phyloP scores from a whole-genome alignment of 805 yeast genomes.

The Ascoidea asiatica region DNA sequence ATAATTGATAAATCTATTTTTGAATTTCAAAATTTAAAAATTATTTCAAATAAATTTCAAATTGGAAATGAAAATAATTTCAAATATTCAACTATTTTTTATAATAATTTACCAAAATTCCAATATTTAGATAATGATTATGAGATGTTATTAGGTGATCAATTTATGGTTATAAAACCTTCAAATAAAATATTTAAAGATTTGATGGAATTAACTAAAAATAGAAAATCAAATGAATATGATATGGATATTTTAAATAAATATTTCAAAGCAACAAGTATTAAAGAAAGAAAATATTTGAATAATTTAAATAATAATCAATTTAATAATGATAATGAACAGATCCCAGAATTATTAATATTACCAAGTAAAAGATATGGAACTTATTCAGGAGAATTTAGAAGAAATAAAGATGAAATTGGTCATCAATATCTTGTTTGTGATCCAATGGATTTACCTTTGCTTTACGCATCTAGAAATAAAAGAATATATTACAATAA shows the following conservation, averaged over 20 bases:
- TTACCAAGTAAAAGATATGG: slow-evolving; percentile 41
- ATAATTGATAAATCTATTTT: neutral
- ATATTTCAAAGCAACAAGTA: slow-evolving; percentile 15
- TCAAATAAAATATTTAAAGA: slow-evolving; percentile 16
- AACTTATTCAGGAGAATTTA: slow-evolving; percentile 35
- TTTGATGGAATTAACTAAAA: slow-evolving; percentile 14
- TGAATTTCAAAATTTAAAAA: neutral
- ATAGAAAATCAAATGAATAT: slow-evolving; percentile 23
- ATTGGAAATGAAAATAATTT: slow-evolving; percentile 9
- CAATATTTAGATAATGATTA: slow-evolving; percentile 16
- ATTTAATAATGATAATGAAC: too few species aligned
- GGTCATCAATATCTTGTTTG: slow-evolving; percentile 27
- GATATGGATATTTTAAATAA: slow-evolving; percentile 42
- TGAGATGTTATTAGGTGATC: slow-evolving; percentile 23
- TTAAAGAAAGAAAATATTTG: slow-evolving; percentile 10
- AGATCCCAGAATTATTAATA: slow-evolving; percentile 19
- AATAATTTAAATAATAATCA: slow-evolving; percentile 6
- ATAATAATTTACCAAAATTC: slow-evolving; percentile 25
- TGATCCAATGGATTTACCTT: slow-evolving; percentile 26
- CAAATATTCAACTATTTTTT: slow-evolving; percentile 16
- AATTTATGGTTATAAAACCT: slow-evolving; percentile 52
- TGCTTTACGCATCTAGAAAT: slow-evolving; percentile 11
- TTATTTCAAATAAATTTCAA: neutral
- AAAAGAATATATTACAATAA: slow-evolving; percentile 12
- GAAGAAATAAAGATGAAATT: slow-evolving; percentile 15